Evolutionary conservation across 495 filamentous ascomycete species (phyloP).

Genomic region (Penicillium herquei): DNA sequence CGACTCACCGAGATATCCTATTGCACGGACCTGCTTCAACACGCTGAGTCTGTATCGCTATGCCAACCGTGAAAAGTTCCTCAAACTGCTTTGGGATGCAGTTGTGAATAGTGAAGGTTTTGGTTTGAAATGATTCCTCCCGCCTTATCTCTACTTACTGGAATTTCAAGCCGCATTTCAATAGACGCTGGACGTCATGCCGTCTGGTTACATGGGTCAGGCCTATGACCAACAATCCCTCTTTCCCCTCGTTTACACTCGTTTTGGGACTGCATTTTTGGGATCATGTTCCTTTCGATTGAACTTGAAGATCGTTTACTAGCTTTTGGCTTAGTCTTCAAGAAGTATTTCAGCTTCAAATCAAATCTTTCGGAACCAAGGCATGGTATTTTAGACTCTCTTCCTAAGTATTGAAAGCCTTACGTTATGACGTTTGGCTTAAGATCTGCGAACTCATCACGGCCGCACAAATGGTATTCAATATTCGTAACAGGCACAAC

Average conservation of each 20-base stretch:
- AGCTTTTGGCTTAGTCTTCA: not conserved
- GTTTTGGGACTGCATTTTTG: not conserved
- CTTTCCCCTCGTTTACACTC: not conserved
- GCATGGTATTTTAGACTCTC: not conserved
- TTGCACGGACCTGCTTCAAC: conserved; percentile 92
- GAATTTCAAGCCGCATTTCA: not conserved
- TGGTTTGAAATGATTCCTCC: conserved; percentile 68
- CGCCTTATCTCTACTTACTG: not conserved
- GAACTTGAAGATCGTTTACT: not conserved
- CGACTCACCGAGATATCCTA: conserved; percentile 72
- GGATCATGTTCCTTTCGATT: not conserved
- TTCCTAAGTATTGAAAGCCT: no score
- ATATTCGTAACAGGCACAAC: no score
- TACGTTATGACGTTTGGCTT: no score
- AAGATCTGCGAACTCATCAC: no score
- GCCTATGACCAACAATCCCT: not conserved
- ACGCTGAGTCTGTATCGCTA: conserved; percentile 76
- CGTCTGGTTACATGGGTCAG: not conserved
- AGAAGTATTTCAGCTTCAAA: not conserved
- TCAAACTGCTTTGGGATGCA: conserved; percentile 76
- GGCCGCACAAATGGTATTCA: no score
- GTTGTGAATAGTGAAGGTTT: conserved; percentile 92
- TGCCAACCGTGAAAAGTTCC: conserved; percentile 59
- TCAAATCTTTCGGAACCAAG: not conserved
- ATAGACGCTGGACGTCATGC: conserved; percentile 4